Percentiles rank a stretch among this genome's conserved stretches.
Evolutionary conservation across 179 eudicot genomes (phyloP).

Genomic region (Spinacia oleracea): DNA sequence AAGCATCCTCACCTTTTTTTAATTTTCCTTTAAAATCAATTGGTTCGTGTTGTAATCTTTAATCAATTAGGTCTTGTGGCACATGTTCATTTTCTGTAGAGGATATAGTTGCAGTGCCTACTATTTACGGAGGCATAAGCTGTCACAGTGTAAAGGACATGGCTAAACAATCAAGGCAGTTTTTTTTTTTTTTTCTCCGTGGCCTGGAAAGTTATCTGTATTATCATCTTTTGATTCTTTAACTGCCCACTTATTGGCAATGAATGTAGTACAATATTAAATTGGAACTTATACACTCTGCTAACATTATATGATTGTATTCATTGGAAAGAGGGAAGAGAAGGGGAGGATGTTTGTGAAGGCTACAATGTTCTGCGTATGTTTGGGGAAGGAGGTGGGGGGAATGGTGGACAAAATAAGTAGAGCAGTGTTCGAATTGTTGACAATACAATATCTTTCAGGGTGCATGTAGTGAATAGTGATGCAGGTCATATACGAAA

Average conservation of each 20-base stretch:
- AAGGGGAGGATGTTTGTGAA: neutral
- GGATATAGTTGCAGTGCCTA: neutral
- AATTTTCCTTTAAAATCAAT: neutral
- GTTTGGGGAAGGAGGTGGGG: too few relatives aligned
- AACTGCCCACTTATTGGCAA: neutral
- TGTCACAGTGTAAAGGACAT: neutral
- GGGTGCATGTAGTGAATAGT: neutral
- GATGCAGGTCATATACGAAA: neutral
- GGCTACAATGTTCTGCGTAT: too few relatives aligned
- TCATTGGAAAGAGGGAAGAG: neutral
- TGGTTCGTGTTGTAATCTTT: neutral
- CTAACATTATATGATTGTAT: too few relatives aligned
- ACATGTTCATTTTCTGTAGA: neutral
- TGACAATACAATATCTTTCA: too few relatives aligned
- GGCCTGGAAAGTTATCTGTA: neutral
- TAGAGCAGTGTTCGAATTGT: neutral
- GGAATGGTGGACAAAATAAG: neutral
- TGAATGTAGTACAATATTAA: neutral
- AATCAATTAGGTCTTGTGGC: neutral
- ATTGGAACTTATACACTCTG: neutral
- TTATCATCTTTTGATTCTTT: neutral
- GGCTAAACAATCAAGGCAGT: neutral
- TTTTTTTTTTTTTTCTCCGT: neutral
- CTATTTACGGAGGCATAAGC: neutral
- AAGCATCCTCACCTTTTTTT: neutral